Conservation (phyloP, 768 basidiomycete genomes). For the Pisolithus marmoratus region DNA sequence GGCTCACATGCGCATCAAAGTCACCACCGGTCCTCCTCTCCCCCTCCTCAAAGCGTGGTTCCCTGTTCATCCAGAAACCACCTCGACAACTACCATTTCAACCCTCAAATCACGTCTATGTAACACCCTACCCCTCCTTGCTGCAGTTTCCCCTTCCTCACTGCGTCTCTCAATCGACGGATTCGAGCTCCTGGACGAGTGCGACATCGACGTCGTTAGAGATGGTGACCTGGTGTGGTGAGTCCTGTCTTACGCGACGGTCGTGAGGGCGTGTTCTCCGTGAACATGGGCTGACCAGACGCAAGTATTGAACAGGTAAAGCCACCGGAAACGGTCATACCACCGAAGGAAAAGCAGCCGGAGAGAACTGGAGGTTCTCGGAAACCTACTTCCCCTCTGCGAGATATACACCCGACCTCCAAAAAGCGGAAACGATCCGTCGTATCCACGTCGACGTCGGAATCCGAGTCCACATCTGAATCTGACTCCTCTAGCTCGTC, state of each 20-base stretch:
- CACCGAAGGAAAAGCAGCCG: not conserved
- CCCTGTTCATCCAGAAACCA: constrained; percentile 17
- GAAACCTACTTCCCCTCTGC: not conserved
- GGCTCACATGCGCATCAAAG: constrained; percentile 42
- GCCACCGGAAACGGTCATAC: not conserved
- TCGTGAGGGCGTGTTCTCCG: too few species aligned
- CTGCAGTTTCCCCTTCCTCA: not conserved
- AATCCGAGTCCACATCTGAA: constrained; percentile 17
- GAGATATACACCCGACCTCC: not conserved
- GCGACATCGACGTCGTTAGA: constrained; percentile 18
- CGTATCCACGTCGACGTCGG: constrained; percentile 10
- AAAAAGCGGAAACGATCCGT: constrained; percentile 23
- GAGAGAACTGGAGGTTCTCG: not conserved
- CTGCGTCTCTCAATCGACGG: constrained; percentile 22
- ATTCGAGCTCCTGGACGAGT: constrained; percentile 23
- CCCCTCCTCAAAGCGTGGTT: constrained; percentile 51
- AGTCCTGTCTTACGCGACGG: not conserved
- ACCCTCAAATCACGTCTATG: constrained; percentile 18
- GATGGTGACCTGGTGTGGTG: constrained; percentile 26
- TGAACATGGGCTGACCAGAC: not conserved
- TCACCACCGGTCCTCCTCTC: constrained; percentile 44
- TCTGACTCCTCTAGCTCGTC: constrained; percentile 5
- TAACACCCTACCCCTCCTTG: constrained; percentile 9
- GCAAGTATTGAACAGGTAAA: constrained; percentile 16
- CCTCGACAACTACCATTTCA: constrained; percentile 2